Percentiles rank a stretch among this genome's conserved stretches.
Evolutionary conservation across 2,329 filamentous ascomycete species (phyloP).

Genomic region (Verticillium albo-atrum): DNA sequence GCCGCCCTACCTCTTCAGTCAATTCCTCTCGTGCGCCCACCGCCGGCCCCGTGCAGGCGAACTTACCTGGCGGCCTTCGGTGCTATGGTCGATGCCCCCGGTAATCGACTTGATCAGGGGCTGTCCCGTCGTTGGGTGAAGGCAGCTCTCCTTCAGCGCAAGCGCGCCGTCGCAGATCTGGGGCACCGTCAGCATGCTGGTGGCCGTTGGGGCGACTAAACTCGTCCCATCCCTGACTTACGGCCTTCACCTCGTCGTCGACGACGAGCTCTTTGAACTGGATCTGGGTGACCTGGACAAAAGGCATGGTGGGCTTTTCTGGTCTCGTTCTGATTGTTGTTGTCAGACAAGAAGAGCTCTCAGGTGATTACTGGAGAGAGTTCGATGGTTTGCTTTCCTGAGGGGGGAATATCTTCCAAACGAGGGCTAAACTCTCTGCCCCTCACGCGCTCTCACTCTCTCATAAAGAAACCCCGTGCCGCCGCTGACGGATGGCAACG

Average conservation of each 20-base stretch:
- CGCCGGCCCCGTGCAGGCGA: not conserved
- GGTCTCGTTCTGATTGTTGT: not conserved
- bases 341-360: not conserved
- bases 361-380: too few species aligned
- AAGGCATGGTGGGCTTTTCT: constrained; percentile 41
- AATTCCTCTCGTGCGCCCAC: not conserved
- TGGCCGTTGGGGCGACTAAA: too few species aligned
- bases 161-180: constrained; percentile 32
- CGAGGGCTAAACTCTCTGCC: not conserved
- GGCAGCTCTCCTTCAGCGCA: constrained; percentile 51
- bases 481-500: not conserved
- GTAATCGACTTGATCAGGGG: constrained; percentile 56
- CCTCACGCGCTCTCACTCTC: not conserved
- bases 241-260: constrained; percentile 48
- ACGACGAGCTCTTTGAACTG: constrained; percentile 53
- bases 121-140: constrained; percentile 54
- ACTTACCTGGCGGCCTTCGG: constrained; percentile 54
- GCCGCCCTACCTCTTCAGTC: constrained; percentile 39
- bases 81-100: constrained; percentile 59
- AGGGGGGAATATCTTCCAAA: not conserved
- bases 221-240: too few species aligned
- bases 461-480: not conserved
- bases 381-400: too few species aligned
- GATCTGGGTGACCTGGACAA: constrained; percentile 67
- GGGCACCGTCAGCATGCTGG: not conserved